These are phyloP conservation scores for Colletotrichum eremochloae DNA, from an alignment of 2,329 filamentous ascomycete species.

Conservation along the genomic window DNA sequence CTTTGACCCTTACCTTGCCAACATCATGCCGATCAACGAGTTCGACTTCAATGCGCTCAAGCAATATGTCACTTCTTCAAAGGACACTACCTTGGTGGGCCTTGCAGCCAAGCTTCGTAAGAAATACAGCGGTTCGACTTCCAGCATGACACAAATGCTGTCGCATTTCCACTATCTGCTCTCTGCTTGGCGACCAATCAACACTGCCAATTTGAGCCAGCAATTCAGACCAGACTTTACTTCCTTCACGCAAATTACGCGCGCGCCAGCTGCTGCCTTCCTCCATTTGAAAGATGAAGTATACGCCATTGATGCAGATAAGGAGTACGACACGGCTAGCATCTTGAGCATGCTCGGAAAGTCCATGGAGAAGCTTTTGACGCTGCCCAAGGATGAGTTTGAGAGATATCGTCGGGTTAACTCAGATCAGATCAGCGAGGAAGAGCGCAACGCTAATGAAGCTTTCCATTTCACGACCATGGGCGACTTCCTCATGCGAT, in stretches of 20 bases:
- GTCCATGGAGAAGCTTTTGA: slow-evolving; percentile 96
- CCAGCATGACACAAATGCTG: slow-evolving; percentile 91
- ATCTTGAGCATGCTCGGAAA: slow-evolving; percentile 93
- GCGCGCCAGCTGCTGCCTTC: slow-evolving; percentile 84
- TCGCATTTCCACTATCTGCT: slow-evolving; percentile 94
- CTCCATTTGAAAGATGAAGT: slow-evolving; percentile 84
- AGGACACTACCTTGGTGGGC: slow-evolving; percentile 78
- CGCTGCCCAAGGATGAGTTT: slow-evolving; percentile 83
- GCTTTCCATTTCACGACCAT: slow-evolving; percentile 89
- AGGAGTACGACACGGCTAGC: slow-evolving; percentile 87
- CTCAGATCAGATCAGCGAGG: slow-evolving; percentile 77
- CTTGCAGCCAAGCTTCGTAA: slow-evolving; percentile 76
- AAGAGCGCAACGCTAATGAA: slow-evolving; percentile 79
- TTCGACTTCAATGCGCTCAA: slow-evolving; percentile 93
- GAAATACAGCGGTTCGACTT: slow-evolving; percentile 95
- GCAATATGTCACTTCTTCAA: slow-evolving; percentile 91
- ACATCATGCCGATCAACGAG: slow-evolving; percentile 92
- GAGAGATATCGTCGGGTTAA: slow-evolving; percentile 83
- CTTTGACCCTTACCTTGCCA: slow-evolving; percentile 93
- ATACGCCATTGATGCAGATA: slow-evolving; percentile 97
- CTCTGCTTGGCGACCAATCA: slow-evolving; percentile 83
- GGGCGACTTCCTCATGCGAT: slow-evolving; percentile 92
- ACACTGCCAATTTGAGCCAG: slow-evolving; percentile 75
- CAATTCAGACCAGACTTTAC: slow-evolving; percentile 72
- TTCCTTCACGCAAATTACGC: slow-evolving; percentile 79